Percentiles rank a stretch among this genome's conserved stretches.
phyloP scores from a whole-genome alignment of 1,284 basidiomycete species.

The Rhodotorula mucilaginosa region DNA sequence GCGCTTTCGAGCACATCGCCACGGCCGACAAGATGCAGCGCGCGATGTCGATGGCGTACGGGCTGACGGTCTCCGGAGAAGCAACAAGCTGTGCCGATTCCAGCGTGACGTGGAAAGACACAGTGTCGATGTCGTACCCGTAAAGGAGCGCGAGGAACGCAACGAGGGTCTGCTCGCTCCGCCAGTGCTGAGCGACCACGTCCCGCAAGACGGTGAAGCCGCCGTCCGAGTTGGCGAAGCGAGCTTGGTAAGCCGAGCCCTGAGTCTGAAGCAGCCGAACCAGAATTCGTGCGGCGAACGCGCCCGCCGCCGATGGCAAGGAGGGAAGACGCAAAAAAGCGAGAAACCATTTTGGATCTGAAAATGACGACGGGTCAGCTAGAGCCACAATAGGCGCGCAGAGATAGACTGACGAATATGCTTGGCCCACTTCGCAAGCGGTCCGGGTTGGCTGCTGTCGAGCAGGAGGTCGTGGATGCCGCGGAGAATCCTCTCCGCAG shows the following conservation, averaged over 20 bases:
- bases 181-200: constrained; percentile 20
- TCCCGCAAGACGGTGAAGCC: constrained; percentile 22
- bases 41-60: constrained; percentile 6
- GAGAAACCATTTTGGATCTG: constrained; percentile 25
- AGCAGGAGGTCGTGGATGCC: constrained; percentile 26
- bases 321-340: constrained; percentile 21
- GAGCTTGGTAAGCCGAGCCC: constrained; percentile 9
- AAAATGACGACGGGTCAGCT: no score
- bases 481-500: background rate
- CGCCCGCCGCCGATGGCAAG: constrained; percentile 20
- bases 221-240: constrained; percentile 22
- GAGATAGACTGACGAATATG: constrained; percentile 9
- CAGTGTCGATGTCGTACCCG: constrained; percentile 16
- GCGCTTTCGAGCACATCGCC: constrained; percentile 9
- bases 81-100: background rate
- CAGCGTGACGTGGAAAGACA: constrained; percentile 13
- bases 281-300: constrained; percentile 23
- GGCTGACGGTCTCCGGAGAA: background rate
- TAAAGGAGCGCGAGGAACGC: constrained; percentile 27
- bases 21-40: constrained; percentile 19
- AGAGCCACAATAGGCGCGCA: no score
- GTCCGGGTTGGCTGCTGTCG: background rate
- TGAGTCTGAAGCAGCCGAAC: constrained; percentile 29
- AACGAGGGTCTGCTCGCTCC: constrained; percentile 15
- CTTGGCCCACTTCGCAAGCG: constrained; percentile 25